phyloP scores from a whole-genome alignment of 768 basidiomycete genomes.

The Rossbeevera mucosa region DNA sequence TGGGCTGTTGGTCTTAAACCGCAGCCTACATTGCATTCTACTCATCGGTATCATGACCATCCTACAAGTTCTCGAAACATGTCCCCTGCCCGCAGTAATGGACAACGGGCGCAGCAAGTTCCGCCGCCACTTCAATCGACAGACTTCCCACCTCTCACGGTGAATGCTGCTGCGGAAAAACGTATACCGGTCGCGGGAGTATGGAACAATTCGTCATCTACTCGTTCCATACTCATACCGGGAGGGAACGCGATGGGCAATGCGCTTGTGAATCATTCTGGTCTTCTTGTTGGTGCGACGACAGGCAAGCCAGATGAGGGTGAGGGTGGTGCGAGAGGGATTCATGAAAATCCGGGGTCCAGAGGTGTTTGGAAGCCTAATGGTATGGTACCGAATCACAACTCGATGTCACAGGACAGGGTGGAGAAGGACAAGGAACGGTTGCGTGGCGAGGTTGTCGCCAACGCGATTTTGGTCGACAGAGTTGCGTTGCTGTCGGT shows the following conservation, averaged over 20 bases:
- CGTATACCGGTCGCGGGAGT: slow-evolving; percentile 59
- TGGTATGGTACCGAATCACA: slow-evolving; percentile 9
- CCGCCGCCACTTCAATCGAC: slow-evolving; percentile 47
- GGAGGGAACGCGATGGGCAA: slow-evolving; percentile 33
- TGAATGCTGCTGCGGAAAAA: slow-evolving; percentile 43
- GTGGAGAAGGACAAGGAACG: slow-evolving; percentile 34
- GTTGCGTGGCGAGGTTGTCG: slow-evolving; percentile 32
- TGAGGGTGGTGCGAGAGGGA: slow-evolving; percentile 45
- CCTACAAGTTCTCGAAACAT: slow-evolving; percentile 34
- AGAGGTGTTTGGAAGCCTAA: slow-evolving; percentile 28
- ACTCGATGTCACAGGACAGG: slow-evolving; percentile 19
- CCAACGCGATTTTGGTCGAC: slow-evolving; percentile 34
- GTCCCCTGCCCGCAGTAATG: slow-evolving; percentile 35
- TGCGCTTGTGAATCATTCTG: slow-evolving; percentile 37
- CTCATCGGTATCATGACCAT: slow-evolving; percentile 53
- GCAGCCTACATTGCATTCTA: slow-evolving; percentile 59
- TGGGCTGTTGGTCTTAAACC: slow-evolving; percentile 86
- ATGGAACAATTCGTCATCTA: slow-evolving; percentile 59
- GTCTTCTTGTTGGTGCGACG: slow-evolving; percentile 14
- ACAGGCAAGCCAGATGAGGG: slow-evolving; percentile 38
- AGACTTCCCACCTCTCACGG: slow-evolving; percentile 68
- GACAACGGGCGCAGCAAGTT: slow-evolving; percentile 33
- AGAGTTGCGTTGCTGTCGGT: slow-evolving; percentile 36
- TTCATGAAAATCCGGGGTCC: slow-evolving; percentile 35
- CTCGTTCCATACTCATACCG: slow-evolving; percentile 48